Base-by-base conservation (phyloP, 164 flowering plant species). In the Amborella trichopoda region DNA sequence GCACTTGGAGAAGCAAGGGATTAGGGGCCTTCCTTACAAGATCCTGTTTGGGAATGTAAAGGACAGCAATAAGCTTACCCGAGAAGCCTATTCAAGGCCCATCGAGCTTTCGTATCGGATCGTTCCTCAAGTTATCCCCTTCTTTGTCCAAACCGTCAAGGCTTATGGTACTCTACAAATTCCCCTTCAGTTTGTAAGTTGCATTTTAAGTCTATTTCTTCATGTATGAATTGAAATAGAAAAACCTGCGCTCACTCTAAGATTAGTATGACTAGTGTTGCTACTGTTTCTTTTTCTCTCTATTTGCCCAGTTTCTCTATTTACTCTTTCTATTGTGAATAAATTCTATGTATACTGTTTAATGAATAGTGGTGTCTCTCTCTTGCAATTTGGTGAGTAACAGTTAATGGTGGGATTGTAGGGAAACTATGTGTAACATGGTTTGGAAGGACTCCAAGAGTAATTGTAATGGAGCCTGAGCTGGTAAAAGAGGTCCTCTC, bases 161-260 rank as follows among this genome's bases (percentile, higher is more conserved):
- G 41, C 18, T 3, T 61, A 61, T 25, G 65, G 65, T 55, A 40
- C n/a, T n/a, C n/a, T n/a, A n/a, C n/a, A n/a, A n/a, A n/a, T n/a
- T n/a, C n/a, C n/a, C n/a, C n/a, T n/a, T n/a, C n/a, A n/a, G n/a
- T n/a, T n/a, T n/a, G n/a, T n/a, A n/a, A n/a, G n/a, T n/a, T n/a
- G n/a, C n/a, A n/a, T n/a, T n/a, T n/a, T n/a, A n/a, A n/a, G n/a
- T n/a, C n/a, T n/a, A n/a, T n/a, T n/a, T n/a, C n/a, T n/a, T n/a
- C n/a, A n/a, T n/a, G n/a, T n/a, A n/a, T n/a, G n/a, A n/a, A n/a
- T n/a, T n/a, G n/a, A n/a, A n/a, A n/a, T n/a, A n/a, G n/a, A n/a
- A n/a, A n/a, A n/a, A n/a, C n/a, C n/a, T n/a, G n/a, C n/a, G n/a
- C n/a, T n/a, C n/a, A n/a, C n/a, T n/a, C n/a, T n/a, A n/a, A n/a